Base-by-base conservation (phyloP, 176 grass and related monocot genomes). In the Carex littledalei region DNA sequence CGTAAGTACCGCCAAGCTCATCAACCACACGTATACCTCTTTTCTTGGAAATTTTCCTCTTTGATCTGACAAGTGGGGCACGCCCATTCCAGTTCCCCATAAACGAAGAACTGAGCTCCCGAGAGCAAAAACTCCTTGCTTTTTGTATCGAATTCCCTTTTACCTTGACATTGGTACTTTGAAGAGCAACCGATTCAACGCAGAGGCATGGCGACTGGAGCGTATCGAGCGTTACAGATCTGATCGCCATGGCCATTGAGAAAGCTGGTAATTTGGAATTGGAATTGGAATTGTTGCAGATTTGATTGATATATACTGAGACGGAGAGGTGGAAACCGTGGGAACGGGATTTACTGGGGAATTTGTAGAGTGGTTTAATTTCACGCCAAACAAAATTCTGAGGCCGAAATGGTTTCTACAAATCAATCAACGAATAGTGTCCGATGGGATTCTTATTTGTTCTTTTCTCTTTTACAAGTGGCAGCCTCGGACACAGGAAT, bases 1-100 rank as follows among this genome's bases (percentile, higher is more conserved):
- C 88, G n/a, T 89, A 89, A 11, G 81, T 57, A 3, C 88, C 88
- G 15, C 84, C 88, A 18, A 89, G 88, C 31, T 89, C 79, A 78
- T 83, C 79, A 12, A 89, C 84, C 5, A 89, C 84, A n/a, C 21
- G 86, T 78, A 86, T 41, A 16, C 78, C 26, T 13, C 84, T 45
- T 22, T 21, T 81, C 84, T 61, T 89, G 14, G 34, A 73, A 52
- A n/a, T 79, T 37, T 43, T 31, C 32, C 84, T 72, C 78, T 47
- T 80, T 13, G 72, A 75, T 85, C 69, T 53, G 41, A 76, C 26
- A 15, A 56, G 15, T 18, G 14, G 59, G 47, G 67, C 55, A 56
- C 31, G 32, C 31, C 84, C 43, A 18, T 45, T 81, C 84, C 66
- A 89, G 13, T 78, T 21, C 1, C 65, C 78, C 54, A 73, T 52